Base-by-base conservation (phyloP, 2,329 filamentous ascomycete genomes). In the Aspergillus chevalieri region DNA sequence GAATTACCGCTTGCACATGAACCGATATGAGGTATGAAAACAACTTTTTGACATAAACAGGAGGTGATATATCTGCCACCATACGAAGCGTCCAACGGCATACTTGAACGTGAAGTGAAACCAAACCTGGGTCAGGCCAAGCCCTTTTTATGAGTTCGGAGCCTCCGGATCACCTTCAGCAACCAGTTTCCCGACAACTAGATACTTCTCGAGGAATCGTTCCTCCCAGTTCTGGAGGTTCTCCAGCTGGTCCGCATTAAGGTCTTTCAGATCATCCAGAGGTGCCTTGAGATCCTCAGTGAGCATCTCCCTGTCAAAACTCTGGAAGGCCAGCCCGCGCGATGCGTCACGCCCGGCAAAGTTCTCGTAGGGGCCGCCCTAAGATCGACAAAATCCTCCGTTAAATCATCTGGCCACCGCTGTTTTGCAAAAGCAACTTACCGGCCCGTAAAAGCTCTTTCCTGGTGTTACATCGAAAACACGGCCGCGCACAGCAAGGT, bases 221-320 rank as follows among this genome's bases (percentile, higher is more conserved):
- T 94, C 89, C 75, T 96, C 91, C 93, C 93, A 98, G 2, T 88
- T 89, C 61, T 80, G 78, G 69, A 96, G 74, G 45, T 90, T 87
- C 68, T 95, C 91, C 72, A 87, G 73, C 76, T 95, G 85, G 51
- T 92, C 89, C 1, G 67, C 69, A 5, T 82, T 83, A 52, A 97
- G 70, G 50, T 85, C 88, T 46, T 82, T 78, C 41, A 95, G 76
- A 47, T 78, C 82, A 66, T 95, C 90, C 54, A 96, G 74, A 42
- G 89, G 89, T 0, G 82, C 92, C 50, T 93, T 82, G 48, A 97
- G 73, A 68, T 96, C 87, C 76, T 92, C 83, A 15, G 93, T 97
- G 72, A 97, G 74, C 90, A 97, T 95, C 6, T 91, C 87, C 76
- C 88, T 83, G 66, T 96, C 93, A 69, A 98, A 97, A 74, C 89